These are phyloP conservation scores for Nakazawaea molendinolei DNA, from an alignment of 805 yeast genomes.

Conservation along the genomic window DNA sequence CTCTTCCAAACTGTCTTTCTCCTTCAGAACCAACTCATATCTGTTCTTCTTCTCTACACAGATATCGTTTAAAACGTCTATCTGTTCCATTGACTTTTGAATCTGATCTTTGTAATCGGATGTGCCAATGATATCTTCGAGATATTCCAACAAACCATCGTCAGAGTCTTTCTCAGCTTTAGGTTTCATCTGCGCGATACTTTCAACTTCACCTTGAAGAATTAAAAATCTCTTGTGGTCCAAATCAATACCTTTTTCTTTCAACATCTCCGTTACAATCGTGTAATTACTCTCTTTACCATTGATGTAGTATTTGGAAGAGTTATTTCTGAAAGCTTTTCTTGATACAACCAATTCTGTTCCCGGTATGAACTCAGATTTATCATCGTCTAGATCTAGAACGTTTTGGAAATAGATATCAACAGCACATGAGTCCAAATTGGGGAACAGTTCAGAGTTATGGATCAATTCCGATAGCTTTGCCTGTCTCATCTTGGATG, in stretches of 20 bases:
- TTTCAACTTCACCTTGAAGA: conserved; percentile 96
- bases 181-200: conserved; percentile 97
- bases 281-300: conserved; percentile 63
- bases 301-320: conserved; percentile 74
- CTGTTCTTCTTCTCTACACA: conserved; percentile 79
- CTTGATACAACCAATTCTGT: conserved; percentile 70
- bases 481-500: conserved; percentile 93
- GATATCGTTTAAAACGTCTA: conserved; percentile 72
- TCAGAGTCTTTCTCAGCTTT: conserved; percentile 90
- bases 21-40: conserved; percentile 73
- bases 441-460: conserved; percentile 68
- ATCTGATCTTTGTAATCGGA: conserved; percentile 73
- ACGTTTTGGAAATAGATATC: conserved; percentile 85
- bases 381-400: conserved; percentile 39
- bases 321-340: conserved; percentile 68
- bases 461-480: conserved; percentile 91
- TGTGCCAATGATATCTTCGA: conserved; percentile 97
- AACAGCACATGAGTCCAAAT: conserved; percentile 73
- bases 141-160: conserved; percentile 88
- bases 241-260: conserved; percentile 82
- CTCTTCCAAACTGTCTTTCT: conserved; percentile 51
- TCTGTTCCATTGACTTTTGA: conserved; percentile 50
- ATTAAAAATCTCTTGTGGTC: conserved; percentile 93
- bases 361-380: conserved; percentile 40
- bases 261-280: conserved; percentile 68